A percentile compares a stretch with the other conserved stretches of the same genome.
Evolutionary conservation across 768 basidiomycete genomes (phyloP).

Genomic region (Termitomyces sp.): DNA sequence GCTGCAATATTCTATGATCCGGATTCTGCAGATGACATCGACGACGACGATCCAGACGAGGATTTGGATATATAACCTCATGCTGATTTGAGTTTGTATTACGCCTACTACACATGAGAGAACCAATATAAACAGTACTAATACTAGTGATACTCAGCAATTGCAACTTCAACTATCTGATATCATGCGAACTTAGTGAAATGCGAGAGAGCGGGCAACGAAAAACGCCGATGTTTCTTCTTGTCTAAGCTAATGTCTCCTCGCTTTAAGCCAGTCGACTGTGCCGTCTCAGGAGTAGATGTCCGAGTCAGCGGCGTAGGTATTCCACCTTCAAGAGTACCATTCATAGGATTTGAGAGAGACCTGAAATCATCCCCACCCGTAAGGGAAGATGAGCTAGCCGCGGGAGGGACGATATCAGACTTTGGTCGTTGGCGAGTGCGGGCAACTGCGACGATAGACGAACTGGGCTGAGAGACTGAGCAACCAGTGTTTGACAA

Average conservation of each 20-base stretch:
- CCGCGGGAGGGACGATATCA: background rate
- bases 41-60: conserved; percentile 95
- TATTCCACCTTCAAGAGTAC: background rate
- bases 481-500: conserved; percentile 18
- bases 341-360: background rate
- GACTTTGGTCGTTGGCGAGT: conserved; percentile 6
- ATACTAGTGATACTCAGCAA: background rate
- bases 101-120: background rate
- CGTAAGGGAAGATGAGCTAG: background rate
- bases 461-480: conserved; percentile 13
- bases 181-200: conserved; percentile 14
- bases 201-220: conserved; percentile 27
- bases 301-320: background rate
- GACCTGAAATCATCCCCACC: background rate
- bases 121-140: background rate
- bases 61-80: conserved; percentile 72
- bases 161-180: background rate
- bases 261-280: background rate
- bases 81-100: background rate
- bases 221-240: conserved; percentile 26
- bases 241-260: background rate
- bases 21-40: conserved; percentile 90
- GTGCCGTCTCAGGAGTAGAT: background rate
- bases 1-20: conserved; percentile 83
- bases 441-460: conserved; percentile 11